Evolutionary conservation across 441 rosid genomes (phyloP).

Genomic region (Erodium texanum): DNA sequence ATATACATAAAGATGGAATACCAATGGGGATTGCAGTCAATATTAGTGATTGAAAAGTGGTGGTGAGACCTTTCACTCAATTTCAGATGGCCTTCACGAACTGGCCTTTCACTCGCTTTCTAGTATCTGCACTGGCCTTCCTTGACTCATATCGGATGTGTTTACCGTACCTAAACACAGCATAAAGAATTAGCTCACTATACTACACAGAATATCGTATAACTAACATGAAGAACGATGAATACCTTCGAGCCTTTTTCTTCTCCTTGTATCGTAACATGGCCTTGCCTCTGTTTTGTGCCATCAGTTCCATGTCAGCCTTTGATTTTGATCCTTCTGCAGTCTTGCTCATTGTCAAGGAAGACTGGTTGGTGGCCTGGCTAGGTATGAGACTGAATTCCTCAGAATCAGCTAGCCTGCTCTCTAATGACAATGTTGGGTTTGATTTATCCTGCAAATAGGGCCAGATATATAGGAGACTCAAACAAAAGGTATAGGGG

Average conservation of each 20-base stretch:
- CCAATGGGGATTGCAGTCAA: not conserved
- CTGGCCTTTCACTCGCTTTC: conserved; percentile 43
- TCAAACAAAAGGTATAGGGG: no score
- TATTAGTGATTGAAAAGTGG: not conserved
- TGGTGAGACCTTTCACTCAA: not conserved
- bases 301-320: conserved; percentile 22
- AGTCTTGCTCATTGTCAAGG: conserved; percentile 5
- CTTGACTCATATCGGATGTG: conserved; percentile 33
- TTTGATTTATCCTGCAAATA: conserved; percentile 17
- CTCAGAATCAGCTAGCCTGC: conserved; percentile 12
- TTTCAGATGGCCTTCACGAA: conserved; percentile 28
- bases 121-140: conserved; percentile 39
- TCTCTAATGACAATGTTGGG: conserved; percentile 10
- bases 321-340: conserved; percentile 14
- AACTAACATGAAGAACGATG: not conserved
- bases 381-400: conserved; percentile 7
- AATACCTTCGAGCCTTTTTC: conserved; percentile 38
- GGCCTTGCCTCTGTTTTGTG: conserved; percentile 35
- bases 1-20: not conserved
- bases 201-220: no score
- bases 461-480: not conserved
- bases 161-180: conserved; percentile 23
- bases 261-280: conserved; percentile 45
- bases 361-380: conserved; percentile 13
- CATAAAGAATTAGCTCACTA: no score